phyloP scores from a whole-genome alignment of 805 yeast species.

The Sugiyamaella lignohabitans region DNA sequence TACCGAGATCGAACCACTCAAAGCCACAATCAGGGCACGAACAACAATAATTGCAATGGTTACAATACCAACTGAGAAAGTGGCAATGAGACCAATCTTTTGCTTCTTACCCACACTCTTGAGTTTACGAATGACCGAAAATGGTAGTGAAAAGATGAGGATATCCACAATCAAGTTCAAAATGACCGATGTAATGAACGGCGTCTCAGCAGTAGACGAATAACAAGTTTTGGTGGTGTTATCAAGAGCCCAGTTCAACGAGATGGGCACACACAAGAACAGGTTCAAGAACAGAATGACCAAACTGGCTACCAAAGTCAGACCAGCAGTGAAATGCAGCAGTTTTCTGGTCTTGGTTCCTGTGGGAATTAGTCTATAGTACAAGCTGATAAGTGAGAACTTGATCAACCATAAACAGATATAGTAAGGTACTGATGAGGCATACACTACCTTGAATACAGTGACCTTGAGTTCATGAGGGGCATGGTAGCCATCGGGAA shows the following conservation, averaged over 20 bases:
- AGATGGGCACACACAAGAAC: constrained; percentile 23
- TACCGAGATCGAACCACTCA: constrained; percentile 18
- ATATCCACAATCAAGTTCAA: constrained; percentile 23
- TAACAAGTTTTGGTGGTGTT: constrained; percentile 15
- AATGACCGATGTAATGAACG: constrained; percentile 21
- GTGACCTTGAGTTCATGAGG: constrained; percentile 6
- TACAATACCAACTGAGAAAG: constrained; percentile 25
- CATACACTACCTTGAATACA: constrained; percentile 23
- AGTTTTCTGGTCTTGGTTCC: constrained; percentile 19
- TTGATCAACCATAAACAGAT: constrained; percentile 24
- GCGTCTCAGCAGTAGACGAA: constrained; percentile 23
- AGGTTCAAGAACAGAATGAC: constrained; percentile 18
- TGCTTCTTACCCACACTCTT: constrained; percentile 15
- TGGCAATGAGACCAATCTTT: constrained; percentile 20
- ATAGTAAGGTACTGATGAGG: constrained; percentile 25
- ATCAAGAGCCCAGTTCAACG: constrained; percentile 23
- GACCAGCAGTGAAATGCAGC: constrained; percentile 14
- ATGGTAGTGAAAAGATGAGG: constrained; percentile 23
- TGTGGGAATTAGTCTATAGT: constrained; percentile 24
- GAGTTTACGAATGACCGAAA: constrained; percentile 21
- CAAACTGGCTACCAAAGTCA: constrained; percentile 15
- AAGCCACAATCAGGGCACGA: constrained; percentile 20
- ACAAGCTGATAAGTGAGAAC: constrained; percentile 23
- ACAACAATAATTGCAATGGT: constrained; percentile 22
- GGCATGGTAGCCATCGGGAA: constrained; percentile 9